Conservation (phyloP, 352 stramenopile genomes). For the Aphanomyces invadans region DNA sequence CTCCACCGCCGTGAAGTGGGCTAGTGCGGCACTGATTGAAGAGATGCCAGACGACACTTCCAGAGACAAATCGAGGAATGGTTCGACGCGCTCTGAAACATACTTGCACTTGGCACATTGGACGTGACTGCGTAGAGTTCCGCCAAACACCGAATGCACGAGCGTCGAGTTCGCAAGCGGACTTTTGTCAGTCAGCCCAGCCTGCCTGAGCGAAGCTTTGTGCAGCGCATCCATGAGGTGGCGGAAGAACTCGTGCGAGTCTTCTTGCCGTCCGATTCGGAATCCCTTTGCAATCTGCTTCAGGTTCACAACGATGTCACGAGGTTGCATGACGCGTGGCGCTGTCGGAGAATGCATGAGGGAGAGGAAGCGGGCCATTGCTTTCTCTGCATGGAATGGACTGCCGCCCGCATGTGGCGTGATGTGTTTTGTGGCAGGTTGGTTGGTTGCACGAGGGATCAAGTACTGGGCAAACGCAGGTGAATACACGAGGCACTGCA, state of each 20-base stretch:
- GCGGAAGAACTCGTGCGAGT: constrained; percentile 89
- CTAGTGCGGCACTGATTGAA: constrained; percentile 61
- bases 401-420: constrained; percentile 32
- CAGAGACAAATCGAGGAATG: constrained; percentile 85
- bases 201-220: constrained; percentile 56
- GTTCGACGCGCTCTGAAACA: constrained; percentile 73
- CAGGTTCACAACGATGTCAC: constrained; percentile 79
- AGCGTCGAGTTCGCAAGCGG: constrained; percentile 58
- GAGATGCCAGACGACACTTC: constrained; percentile 74
- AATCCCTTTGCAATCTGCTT: constrained; percentile 79
- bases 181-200: constrained; percentile 54
- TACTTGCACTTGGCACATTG: constrained; percentile 79
- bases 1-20: constrained; percentile 77
- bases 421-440: constrained; percentile 21
- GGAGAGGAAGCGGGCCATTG: constrained; percentile 59
- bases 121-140: constrained; percentile 72
- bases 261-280: constrained; percentile 82
- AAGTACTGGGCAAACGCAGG: constrained; percentile 82
- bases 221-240: constrained; percentile 84
- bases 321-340: constrained; percentile 53
- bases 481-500: constrained; percentile 85
- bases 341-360: constrained; percentile 38
- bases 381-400: constrained; percentile 49
- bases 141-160: constrained; percentile 79
- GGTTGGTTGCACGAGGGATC: constrained; percentile 44